Conservation (phyloP, 2,329 filamentous ascomycete genomes). For the Fragosphaeria purpurea region DNA sequence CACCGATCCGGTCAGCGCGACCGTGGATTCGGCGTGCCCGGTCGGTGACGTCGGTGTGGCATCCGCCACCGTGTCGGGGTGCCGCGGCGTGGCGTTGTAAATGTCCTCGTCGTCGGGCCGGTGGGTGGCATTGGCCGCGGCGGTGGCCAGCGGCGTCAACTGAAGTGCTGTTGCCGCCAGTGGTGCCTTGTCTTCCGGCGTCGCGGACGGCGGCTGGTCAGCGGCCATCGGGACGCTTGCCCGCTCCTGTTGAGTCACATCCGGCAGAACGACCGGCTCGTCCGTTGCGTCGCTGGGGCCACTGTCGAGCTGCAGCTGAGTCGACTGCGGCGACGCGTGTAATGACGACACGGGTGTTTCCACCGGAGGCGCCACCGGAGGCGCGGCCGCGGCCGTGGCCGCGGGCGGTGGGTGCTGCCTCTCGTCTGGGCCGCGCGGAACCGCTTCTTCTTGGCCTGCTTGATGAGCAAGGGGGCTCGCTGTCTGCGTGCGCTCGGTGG, state of each 20-base stretch:
- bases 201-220: not conserved
- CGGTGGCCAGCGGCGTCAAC: conserved; percentile 1
- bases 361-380: not conserved
- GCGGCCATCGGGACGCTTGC: not conserved
- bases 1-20: too few relatives aligned
- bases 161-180: not conserved
- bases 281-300: too few relatives aligned
- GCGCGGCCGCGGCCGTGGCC: not conserved
- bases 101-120: conserved; percentile 20
- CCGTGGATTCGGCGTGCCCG: too few relatives aligned
- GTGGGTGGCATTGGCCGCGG: conserved; percentile 1
- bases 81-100: conserved; percentile 24
- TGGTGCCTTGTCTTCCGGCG: not conserved
- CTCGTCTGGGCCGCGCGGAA: not conserved
- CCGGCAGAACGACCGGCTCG: too few relatives aligned
- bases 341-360: conserved; percentile 7
- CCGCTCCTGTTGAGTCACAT: too few relatives aligned
- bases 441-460: too few relatives aligned
- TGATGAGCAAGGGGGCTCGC: too few relatives aligned
- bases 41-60: too few relatives aligned
- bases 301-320: not conserved
- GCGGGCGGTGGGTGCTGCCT: not conserved
- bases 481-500: too few relatives aligned
- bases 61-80: conserved; percentile 1
- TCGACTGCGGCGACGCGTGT: conserved; percentile 6